These are phyloP conservation scores for Fusarium liriodendri DNA, from an alignment of 2,329 filamentous ascomycete genomes.

Conservation along the genomic window DNA sequence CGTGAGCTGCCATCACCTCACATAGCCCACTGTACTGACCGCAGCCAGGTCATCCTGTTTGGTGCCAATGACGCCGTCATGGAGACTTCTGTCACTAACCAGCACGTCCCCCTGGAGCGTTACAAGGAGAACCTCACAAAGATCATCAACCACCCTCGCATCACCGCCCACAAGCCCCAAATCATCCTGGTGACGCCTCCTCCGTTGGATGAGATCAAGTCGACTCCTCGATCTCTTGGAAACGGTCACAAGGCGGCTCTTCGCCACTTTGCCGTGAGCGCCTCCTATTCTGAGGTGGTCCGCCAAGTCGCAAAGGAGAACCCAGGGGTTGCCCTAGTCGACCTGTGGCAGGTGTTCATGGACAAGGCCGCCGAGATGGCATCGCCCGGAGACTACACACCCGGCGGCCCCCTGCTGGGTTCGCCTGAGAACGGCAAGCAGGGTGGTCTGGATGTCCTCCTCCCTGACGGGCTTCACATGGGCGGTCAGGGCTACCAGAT, in stretches of 20 bases:
- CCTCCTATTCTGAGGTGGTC: conserved; percentile 69
- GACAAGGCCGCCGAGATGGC: conserved; percentile 68
- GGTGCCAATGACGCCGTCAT: conserved; percentile 92
- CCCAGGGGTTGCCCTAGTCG: conserved; percentile 76
- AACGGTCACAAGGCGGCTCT: conserved; percentile 57
- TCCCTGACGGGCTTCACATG: conserved; percentile 71
- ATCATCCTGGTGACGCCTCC: conserved; percentile 86
- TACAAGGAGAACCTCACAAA: conserved; percentile 79
- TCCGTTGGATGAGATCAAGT: conserved; percentile 81
- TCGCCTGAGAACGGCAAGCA: conserved; percentile 61
- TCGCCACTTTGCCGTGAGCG: conserved; percentile 60
- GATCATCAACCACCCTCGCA: conserved; percentile 78
- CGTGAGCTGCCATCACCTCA: conserved; percentile 54
- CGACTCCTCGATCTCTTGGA: conserved; percentile 59
- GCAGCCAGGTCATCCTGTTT: conserved; percentile 77
- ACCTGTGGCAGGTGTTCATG: conserved; percentile 86
- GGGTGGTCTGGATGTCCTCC: conserved; percentile 62
- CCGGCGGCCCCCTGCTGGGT: conserved; percentile 60
- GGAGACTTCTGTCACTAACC: conserved; percentile 69
- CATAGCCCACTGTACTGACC: conserved; percentile 30
- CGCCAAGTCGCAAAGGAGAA: conserved; percentile 75
- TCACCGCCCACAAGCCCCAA: conserved; percentile 76
- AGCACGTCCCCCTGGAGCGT: conserved; percentile 81
- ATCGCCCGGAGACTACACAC: conserved; percentile 67
- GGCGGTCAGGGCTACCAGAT: conserved; percentile 64